Percentiles rank a stretch among this genome's conserved stretches.
Conservation (phyloP, 176 grass and related monocot species). For the Dendrocalamus sinicus region DNA sequence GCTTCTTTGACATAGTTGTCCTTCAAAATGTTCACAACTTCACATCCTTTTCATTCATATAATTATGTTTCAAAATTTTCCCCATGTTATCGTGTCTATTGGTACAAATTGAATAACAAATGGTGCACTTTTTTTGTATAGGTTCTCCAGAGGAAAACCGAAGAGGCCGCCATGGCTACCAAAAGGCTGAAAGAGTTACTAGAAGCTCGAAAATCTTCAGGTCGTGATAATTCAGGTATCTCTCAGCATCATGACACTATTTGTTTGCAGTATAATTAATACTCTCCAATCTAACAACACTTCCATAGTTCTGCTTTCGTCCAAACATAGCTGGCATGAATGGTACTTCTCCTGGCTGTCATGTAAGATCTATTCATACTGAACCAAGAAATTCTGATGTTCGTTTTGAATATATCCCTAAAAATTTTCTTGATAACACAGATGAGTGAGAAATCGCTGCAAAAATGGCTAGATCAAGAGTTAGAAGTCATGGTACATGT, state of each 20-base stretch:
- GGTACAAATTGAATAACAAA: constrained; percentile 29
- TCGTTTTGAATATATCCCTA: constrained; percentile 37
- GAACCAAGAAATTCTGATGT: constrained; percentile 19
- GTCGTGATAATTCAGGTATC: constrained; percentile 71
- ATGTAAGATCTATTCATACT: constrained; percentile 62
- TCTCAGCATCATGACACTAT: constrained; percentile 18
- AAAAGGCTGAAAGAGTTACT: constrained; percentile 98
- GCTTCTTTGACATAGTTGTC: neutral
- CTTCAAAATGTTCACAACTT: neutral
- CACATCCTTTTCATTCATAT: neutral
- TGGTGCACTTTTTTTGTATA: constrained; percentile 35
- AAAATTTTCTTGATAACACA: constrained; percentile 54
- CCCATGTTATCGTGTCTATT: constrained; percentile 10
- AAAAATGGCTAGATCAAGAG: constrained; percentile 97
- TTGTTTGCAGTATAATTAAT: constrained; percentile 20
- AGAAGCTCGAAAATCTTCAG: constrained; percentile 90
- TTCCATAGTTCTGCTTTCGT: constrained; percentile 42
- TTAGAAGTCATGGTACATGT: constrained; percentile 98
- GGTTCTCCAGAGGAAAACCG: constrained; percentile 98
- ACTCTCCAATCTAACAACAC: constrained; percentile 46
- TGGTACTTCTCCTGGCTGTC: constrained; percentile 70
- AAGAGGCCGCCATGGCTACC: constrained; percentile 98
- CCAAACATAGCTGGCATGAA: constrained; percentile 61
- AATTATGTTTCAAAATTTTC: constrained; percentile 7
- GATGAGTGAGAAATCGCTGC: constrained; percentile 82